These are phyloP conservation scores for Moricandia moricandioides DNA, from an alignment of 345 rosid genomes.

Conservation along the genomic window DNA sequence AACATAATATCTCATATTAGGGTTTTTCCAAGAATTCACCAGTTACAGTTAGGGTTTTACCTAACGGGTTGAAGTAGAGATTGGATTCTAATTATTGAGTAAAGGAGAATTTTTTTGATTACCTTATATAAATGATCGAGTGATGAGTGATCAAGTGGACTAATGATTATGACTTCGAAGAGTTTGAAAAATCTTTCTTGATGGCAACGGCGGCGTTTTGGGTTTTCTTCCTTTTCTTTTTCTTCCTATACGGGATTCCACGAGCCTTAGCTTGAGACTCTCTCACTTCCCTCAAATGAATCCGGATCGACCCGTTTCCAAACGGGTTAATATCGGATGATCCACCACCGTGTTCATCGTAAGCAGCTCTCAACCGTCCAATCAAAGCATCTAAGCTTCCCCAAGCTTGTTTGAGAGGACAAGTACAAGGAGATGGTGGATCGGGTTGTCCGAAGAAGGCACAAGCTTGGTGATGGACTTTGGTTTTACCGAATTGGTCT, in stretches of 20 bases:
- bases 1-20: neutral
- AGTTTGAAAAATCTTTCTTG: constrained; percentile 17
- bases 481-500: constrained; percentile 84
- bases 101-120: neutral
- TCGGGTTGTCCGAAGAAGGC: constrained; percentile 78
- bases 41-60: neutral
- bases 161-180: constrained; percentile 15
- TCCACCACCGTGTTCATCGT: constrained; percentile 76
- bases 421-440: constrained; percentile 84
- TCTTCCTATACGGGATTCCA: constrained; percentile 80
- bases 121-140: constrained; percentile 18
- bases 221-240: constrained; percentile 59
- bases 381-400: constrained; percentile 89
- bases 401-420: constrained; percentile 85
- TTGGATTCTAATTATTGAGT: neutral
- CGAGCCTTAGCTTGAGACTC: constrained; percentile 83
- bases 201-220: constrained; percentile 13
- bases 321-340: constrained; percentile 69
- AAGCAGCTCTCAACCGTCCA: constrained; percentile 83
- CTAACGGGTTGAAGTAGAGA: neutral
- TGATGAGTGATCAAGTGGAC: neutral
- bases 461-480: constrained; percentile 70
- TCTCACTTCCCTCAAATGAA: constrained; percentile 67
- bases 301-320: constrained; percentile 74
- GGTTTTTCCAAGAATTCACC: neutral